phyloP scores from a whole-genome alignment of 352 stramenopile species.

The Pythium grandisporangium region DNA sequence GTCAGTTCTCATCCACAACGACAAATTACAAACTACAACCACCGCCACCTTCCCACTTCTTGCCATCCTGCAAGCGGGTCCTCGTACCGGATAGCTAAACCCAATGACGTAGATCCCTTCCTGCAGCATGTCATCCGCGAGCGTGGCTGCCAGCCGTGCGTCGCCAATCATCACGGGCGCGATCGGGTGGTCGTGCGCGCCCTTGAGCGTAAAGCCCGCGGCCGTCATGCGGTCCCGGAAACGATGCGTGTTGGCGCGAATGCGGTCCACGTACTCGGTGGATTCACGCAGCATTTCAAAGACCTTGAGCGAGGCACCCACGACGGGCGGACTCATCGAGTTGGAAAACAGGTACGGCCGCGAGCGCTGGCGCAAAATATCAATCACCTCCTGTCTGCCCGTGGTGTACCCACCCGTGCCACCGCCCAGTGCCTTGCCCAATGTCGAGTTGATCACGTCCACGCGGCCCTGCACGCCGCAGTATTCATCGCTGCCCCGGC shows the following conservation, averaged over 20 bases:
- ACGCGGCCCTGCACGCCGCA: constrained; percentile 84
- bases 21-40: neutral
- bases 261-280: constrained; percentile 82
- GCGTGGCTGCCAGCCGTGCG: constrained; percentile 78
- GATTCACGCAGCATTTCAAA: constrained; percentile 89
- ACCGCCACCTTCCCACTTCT: too few species aligned
- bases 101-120: constrained; percentile 93
- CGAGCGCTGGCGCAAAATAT: constrained; percentile 85
- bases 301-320: constrained; percentile 89
- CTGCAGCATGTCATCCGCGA: constrained; percentile 90
- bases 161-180: constrained; percentile 90
- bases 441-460: constrained; percentile 93
- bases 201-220: constrained; percentile 87
- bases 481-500: constrained; percentile 89
- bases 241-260: constrained; percentile 84
- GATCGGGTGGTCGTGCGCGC: constrained; percentile 85
- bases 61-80: too few species aligned
- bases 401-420: constrained; percentile 92
- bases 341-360: constrained; percentile 93
- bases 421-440: constrained; percentile 91
- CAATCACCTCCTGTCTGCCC: constrained; percentile 84
- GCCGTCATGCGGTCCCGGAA: constrained; percentile 89
- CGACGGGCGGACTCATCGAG: constrained; percentile 88
- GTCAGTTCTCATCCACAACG: neutral
- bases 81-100: constrained; percentile 88